phyloP scores from a whole-genome alignment of 495 filamentous ascomycete species.

The Aspergillus haitiensis region DNA sequence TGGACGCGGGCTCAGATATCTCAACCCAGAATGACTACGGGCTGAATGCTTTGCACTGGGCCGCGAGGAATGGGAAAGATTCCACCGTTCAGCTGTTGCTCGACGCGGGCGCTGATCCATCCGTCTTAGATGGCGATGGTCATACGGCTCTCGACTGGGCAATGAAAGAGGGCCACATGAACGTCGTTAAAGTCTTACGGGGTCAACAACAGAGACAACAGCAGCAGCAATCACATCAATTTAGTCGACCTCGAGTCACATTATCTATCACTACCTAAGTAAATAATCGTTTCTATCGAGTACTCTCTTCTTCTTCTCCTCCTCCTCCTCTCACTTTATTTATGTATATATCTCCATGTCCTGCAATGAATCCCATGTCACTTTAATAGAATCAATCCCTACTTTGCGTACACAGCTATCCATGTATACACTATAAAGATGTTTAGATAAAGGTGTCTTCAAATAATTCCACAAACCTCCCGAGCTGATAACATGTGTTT shows the following conservation, averaged over 20 bases:
- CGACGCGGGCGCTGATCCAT: conserved; percentile 3
- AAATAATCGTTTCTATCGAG: background rate
- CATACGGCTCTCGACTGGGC: conserved; percentile 1
- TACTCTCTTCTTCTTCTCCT: background rate
- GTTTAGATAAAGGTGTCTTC: too few relatives aligned
- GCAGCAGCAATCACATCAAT: background rate
- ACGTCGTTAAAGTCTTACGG: background rate
- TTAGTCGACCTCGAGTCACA: background rate
- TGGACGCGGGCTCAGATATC: background rate
- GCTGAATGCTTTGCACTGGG: conserved; percentile 1
- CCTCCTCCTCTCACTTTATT: background rate
- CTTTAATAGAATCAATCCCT: too few relatives aligned
- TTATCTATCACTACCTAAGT: background rate
- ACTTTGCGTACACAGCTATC: too few relatives aligned
- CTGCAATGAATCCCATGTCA: too few relatives aligned
- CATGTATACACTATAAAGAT: too few relatives aligned
- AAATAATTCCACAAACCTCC: too few relatives aligned
- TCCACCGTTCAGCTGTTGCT: background rate
- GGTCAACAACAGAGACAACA: background rate
- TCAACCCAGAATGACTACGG: conserved; percentile 1
- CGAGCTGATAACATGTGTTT: too few relatives aligned
- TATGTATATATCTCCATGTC: too few relatives aligned
- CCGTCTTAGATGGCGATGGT: background rate
- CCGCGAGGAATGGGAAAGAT: conserved; percentile 2
- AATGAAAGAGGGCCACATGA: background rate